A percentile compares a stretch with the other conserved stretches of the same genome.
phyloP scores from a whole-genome alignment of 306 rosid genomes.

The Citrullus amarus region DNA sequence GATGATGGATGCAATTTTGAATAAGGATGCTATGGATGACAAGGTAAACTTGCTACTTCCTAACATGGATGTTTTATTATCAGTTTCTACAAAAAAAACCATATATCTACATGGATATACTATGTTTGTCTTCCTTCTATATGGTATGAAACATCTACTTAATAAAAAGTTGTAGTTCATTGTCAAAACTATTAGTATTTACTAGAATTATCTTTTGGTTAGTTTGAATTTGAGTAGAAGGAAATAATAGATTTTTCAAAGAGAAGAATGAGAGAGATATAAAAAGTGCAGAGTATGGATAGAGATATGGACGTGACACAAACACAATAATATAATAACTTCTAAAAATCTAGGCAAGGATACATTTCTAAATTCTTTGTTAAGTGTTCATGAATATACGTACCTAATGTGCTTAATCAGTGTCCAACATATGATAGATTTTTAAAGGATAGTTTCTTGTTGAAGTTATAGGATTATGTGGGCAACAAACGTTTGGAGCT shows the following conservation, averaged over 20 bases:
- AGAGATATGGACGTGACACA: background rate
- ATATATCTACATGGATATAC: too few species aligned
- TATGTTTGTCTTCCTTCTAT: background rate
- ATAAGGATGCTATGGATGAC: slow-evolving; percentile 92
- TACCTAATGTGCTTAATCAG: background rate
- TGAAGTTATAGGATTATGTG: slow-evolving; percentile 61
- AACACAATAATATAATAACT: background rate
- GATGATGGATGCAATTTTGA: slow-evolving; percentile 84
- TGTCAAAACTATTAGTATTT: background rate
- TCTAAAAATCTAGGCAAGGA: background rate
- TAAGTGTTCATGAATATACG: background rate
- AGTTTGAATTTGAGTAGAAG: too few species aligned
- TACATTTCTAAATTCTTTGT: background rate
- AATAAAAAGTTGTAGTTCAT: background rate
- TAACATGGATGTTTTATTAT: background rate
- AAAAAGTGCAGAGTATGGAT: background rate
- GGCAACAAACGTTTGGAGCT: slow-evolving; percentile 92
- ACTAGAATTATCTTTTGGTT: too few species aligned
- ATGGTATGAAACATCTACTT: background rate
- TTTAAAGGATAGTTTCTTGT: slow-evolving; percentile 4
- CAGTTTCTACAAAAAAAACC: too few species aligned
- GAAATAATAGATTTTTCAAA: background rate
- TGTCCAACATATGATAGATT: background rate
- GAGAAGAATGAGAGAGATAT: background rate
- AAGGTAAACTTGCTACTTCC: slow-evolving; percentile 39